Percentiles rank a stretch among this genome's conserved stretches.
Evolutionary conservation across 768 basidiomycete species (phyloP).

Genomic region (Rhizopogon roseolus): DNA sequence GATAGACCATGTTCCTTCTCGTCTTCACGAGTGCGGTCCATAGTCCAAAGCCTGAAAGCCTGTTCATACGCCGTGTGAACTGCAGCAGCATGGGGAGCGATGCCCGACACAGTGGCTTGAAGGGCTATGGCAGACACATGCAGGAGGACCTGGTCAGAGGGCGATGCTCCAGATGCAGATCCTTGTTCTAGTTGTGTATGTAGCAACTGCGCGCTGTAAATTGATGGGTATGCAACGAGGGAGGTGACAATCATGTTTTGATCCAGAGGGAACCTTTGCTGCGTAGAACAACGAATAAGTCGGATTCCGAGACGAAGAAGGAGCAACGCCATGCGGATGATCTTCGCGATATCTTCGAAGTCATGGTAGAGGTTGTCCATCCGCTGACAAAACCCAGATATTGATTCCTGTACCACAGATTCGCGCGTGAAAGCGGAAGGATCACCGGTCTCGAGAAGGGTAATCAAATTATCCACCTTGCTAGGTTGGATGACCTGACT

Average conservation of each 20-base stretch:
- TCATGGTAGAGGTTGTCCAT: slow-evolving; percentile 63
- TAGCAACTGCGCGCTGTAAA: slow-evolving; percentile 36
- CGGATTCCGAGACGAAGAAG: slow-evolving; percentile 72
- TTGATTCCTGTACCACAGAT: slow-evolving; percentile 71
- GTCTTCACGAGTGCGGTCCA: slow-evolving; percentile 67
- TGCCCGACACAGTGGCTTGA: background rate
- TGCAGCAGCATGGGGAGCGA: slow-evolving; percentile 1
- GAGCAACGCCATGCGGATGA: slow-evolving; percentile 62
- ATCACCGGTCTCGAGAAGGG: slow-evolving; percentile 31
- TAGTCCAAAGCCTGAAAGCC: slow-evolving; percentile 75
- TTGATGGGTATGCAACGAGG: slow-evolving; percentile 52
- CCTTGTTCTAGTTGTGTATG: slow-evolving; percentile 17
- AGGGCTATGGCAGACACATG: slow-evolving; percentile 42
- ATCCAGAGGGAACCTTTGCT: slow-evolving; percentile 8
- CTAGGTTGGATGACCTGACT: slow-evolving; percentile 43
- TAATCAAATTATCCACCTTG: slow-evolving; percentile 47
- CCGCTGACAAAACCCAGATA: slow-evolving; percentile 73
- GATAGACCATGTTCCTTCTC: slow-evolving; percentile 58
- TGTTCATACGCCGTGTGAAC: slow-evolving; percentile 62
- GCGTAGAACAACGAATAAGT: slow-evolving; percentile 32
- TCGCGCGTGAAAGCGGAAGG: slow-evolving; percentile 48
- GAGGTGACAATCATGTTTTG: slow-evolving; percentile 22
- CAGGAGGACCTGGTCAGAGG: slow-evolving; percentile 43
- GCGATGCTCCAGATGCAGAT: slow-evolving; percentile 24
- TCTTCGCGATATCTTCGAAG: slow-evolving; percentile 63